Conservation (phyloP, 768 basidiomycete genomes). For the Lactifluus subvellereus region DNA sequence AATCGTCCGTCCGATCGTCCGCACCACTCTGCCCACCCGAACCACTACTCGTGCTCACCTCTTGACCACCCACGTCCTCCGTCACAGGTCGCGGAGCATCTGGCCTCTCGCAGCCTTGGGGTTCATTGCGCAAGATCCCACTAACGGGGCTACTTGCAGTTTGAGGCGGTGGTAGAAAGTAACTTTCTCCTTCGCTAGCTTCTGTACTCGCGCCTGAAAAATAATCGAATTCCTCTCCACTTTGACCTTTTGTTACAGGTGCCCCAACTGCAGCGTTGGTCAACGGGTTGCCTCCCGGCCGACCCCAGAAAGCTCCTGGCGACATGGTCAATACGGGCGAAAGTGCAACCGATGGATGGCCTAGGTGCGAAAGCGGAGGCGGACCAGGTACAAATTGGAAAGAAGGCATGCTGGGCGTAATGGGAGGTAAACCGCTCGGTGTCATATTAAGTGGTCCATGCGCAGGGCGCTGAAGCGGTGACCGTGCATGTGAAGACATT, state of each 20-base stretch:
- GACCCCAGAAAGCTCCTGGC: slow-evolving; percentile 71
- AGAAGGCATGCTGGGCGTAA: slow-evolving; percentile 97
- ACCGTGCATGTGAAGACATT: slow-evolving; percentile 31
- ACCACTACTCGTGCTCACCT: not conserved
- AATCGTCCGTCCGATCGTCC: not conserved
- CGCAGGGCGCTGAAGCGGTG: slow-evolving; percentile 37
- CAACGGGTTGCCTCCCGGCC: slow-evolving; percentile 41
- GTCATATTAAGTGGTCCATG: slow-evolving; percentile 34
- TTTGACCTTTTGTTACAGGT: slow-evolving; percentile 34
- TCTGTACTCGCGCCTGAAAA: slow-evolving; percentile 28
- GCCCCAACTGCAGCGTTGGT: slow-evolving; percentile 61
- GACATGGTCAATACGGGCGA: slow-evolving; percentile 70
- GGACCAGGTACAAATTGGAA: slow-evolving; percentile 74
- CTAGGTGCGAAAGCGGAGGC: slow-evolving; percentile 32
- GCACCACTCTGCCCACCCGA: slow-evolving; percentile 1
- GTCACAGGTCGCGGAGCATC: not conserved
- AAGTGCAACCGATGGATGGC: slow-evolving; percentile 40
- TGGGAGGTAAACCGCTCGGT: slow-evolving; percentile 80
- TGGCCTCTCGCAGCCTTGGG: slow-evolving; percentile 1
- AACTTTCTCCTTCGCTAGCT: slow-evolving; percentile 28
- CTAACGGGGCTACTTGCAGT: slow-evolving; percentile 29
- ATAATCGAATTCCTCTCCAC: slow-evolving; percentile 33
- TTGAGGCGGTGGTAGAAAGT: slow-evolving; percentile 39
- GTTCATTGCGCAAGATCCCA: slow-evolving; percentile 27
- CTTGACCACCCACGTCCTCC: slow-evolving; percentile 5